Evolutionary conservation across 345 rosid genomes (phyloP), one percentile per base, ranked within the genome.

Genomic region (Camelina laxa): DNA sequence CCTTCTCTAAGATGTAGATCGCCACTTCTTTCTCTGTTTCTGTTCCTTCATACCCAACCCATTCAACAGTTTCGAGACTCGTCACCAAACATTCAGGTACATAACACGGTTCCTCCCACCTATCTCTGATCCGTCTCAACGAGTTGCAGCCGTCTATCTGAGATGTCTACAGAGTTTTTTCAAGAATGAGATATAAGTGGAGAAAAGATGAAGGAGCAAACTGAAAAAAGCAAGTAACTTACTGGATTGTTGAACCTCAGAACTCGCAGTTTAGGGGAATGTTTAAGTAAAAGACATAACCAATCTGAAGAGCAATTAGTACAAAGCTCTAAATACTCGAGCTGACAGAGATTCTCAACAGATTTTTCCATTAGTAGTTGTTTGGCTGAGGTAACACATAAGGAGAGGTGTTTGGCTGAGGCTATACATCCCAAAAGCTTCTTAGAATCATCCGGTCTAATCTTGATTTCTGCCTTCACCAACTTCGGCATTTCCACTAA

Each of bases 221-320:
- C 16, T 9, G n/a, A n/a, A 12, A 1, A 13, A 0, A 63, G 19
- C 22, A n/a, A 11, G 19, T 6, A 63, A 64, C 68, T 45, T 64
- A 65, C 69, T 9, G 9, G 41, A 22, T 31, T 36, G n/a, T 2
- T 38, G 11, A 72, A 31, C 41, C 44, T 62, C 14, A 53, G 33
- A 72, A 51, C 72, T 67, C 49, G 14, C 7, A 67, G 62, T 53
- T 50, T 72, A 62, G 62, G 76, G 20, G 45, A 39, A 53, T 51
- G 69, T 39, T 8, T 39, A 33, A 73, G 53, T 49, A 60, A 1
- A 21, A 7, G 42, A 38, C 60, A 11, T 4, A 60, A 36, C 60
- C 50, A 61, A 59, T 47, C 41, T 49, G 49, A 20, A 6, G 38
- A 70, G 45, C 68, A 72, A 0, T 16, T 4, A 17, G 49, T 33